Conservation (phyloP, 2,329 filamentous ascomycete species). For the Curvularia hawaiiensis region DNA sequence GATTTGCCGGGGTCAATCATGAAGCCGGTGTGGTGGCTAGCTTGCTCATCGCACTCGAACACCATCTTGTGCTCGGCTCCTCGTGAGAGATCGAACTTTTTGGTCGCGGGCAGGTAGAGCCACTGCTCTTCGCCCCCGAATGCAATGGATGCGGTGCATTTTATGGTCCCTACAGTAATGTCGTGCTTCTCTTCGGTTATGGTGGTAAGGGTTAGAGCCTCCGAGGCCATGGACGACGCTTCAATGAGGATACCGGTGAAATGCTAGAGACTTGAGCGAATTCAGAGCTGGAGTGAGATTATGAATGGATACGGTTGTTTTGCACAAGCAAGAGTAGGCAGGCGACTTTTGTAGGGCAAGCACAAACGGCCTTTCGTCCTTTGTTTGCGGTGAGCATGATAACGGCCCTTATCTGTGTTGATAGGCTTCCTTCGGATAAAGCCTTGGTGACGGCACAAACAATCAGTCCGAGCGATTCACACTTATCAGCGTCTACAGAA, state of each 20-base stretch:
- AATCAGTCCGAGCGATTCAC: constrained; percentile 5
- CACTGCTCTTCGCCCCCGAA: constrained; percentile 51
- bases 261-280: not conserved
- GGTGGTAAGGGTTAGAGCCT: constrained; percentile 20
- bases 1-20: constrained; percentile 49
- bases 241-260: not conserved
- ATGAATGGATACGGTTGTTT: not conserved
- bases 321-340: constrained; percentile 1
- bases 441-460: constrained; percentile 9
- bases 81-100: constrained; percentile 50
- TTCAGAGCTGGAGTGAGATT: not conserved
- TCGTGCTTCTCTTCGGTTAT: constrained; percentile 22
- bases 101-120: constrained; percentile 49
- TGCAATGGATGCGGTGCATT: constrained; percentile 47
- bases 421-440: constrained; percentile 35
- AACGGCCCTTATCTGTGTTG: constrained; percentile 33
- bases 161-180: constrained; percentile 37
- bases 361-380: constrained; percentile 11
- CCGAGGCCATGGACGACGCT: constrained; percentile 23
- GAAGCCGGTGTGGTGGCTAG: constrained; percentile 47
- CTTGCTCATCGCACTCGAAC: constrained; percentile 49
- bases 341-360: constrained; percentile 19
- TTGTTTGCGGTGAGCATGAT: constrained; percentile 32
- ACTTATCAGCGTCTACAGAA: constrained; percentile 17
- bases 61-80: constrained; percentile 45